Evolutionary conservation across 805 yeast species (phyloP).

Genomic region (Pichia insulana): DNA sequence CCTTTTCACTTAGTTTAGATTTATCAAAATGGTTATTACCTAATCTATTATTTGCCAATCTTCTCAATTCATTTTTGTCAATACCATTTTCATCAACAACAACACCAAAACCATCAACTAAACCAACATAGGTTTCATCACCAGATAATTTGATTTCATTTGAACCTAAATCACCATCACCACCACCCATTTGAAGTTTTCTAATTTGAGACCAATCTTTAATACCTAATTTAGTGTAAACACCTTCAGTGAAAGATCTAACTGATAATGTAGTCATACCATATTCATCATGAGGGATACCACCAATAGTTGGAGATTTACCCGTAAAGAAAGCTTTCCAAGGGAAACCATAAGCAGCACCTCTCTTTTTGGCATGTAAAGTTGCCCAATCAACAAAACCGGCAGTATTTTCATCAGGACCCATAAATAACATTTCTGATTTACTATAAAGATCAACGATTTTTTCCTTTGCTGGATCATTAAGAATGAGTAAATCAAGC

Average conservation of each 20-base stretch:
- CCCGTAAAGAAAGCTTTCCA: constrained; percentile 99
- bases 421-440: constrained; percentile 90
- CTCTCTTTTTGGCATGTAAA: constrained; percentile 79
- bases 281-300: constrained; percentile 95
- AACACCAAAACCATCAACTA: constrained; percentile 95
- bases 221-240: constrained; percentile 69
- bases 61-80: constrained; percentile 65
- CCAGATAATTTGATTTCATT: constrained; percentile 86
- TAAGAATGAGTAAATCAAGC: constrained; percentile 72
- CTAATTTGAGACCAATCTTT: constrained; percentile 45
- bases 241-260: constrained; percentile 80
- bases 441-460: constrained; percentile 78
- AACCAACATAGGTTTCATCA: constrained; percentile 74
- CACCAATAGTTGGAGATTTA: constrained; percentile 84
- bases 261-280: constrained; percentile 97
- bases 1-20: constrained; percentile 58
- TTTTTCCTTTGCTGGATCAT: constrained; percentile 63
- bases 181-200: constrained; percentile 97
- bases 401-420: constrained; percentile 99
- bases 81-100: constrained; percentile 87
- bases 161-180: constrained; percentile 96
- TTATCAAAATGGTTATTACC: constrained; percentile 66
- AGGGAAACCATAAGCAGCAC: constrained; percentile 68
- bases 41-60: constrained; percentile 69
- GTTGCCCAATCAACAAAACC: constrained; percentile 97